Evolutionary conservation across 2,329 filamentous ascomycete species (phyloP), one percentile per base, ranked within the genome.

Genomic region (Ceratocystis cubensis): DNA sequence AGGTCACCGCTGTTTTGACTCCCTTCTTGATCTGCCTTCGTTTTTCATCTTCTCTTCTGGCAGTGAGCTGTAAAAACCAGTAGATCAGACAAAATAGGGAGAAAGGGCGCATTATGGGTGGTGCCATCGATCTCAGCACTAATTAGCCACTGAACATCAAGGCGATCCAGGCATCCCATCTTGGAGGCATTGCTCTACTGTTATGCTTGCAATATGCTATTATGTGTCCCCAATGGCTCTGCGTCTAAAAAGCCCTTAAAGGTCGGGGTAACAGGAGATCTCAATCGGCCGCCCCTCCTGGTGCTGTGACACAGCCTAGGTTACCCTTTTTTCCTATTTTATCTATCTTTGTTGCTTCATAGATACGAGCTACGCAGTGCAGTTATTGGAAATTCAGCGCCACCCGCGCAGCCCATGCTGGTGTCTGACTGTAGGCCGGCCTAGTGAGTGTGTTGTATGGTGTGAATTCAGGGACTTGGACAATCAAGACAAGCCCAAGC

Each of bases 81-180:
- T 30, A 33, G 56, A 59, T 59, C 56, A 15, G 37, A 41, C 17
- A n/a, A 59, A 17, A 25, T 59, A 59, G 56, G 56, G 56, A 59
- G 56, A 59, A 28, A 30, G 25, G 56, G 28, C 28, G 56, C 20
- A 59, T 59, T 20, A 33, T 57, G 56, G 30, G 22, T 59, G 28
- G n/a, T 37, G 56, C 3, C 28, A 53, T 53, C 15, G 48, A 22
- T 53, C 48, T 25, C 15, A 8, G 48, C 25, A 48, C 17, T 53
- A 53, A 22, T 25, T 25, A 53, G 25, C 48, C 22, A 53, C 25
- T 25, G 48, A 28, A 10, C 20, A 25, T 5, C 48, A 28, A 53
- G 48, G 48, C 48, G 48, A 25, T 28, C 48, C 5, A 53, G 48
- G 22, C 48, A 15, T 28, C 46, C n/a, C 46, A 2, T n/a, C 3